These are phyloP conservation scores for Alloascoidea hylecoeti DNA, from an alignment of 805 yeast species.

Conservation along the genomic window DNA sequence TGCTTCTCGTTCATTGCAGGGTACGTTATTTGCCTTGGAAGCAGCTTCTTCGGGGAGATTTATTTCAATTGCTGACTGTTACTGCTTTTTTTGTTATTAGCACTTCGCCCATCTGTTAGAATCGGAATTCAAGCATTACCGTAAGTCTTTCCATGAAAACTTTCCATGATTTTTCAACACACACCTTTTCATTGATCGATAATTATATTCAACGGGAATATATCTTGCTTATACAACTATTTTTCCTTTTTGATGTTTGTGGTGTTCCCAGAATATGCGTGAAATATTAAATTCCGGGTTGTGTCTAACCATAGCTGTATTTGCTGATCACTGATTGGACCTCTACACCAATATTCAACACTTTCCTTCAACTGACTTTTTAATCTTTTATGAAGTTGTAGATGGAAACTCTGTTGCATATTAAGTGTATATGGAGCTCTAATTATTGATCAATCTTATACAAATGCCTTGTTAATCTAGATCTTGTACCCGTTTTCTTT, in stretches of 20 bases:
- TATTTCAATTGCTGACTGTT: not conserved
- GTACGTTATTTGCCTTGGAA: too few species aligned
- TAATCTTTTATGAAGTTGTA: not conserved
- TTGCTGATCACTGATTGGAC: not conserved
- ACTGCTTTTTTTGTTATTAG: not conserved
- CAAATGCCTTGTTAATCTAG: not conserved
- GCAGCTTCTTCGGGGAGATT: not conserved
- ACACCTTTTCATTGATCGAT: too few species aligned
- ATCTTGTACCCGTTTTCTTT: conserved; percentile 8
- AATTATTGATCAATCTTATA: not conserved
- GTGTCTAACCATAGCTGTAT: not conserved
- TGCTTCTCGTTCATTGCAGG: too few species aligned
- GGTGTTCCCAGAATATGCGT: too few species aligned
- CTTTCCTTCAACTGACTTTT: not conserved
- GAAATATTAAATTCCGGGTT: too few species aligned
- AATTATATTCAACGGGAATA: too few species aligned
- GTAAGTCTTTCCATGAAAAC: too few species aligned
- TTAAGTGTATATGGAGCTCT: conserved; percentile 4
- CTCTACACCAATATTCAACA: not conserved
- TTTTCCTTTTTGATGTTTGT: too few species aligned
- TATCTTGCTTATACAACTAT: too few species aligned
- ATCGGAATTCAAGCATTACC: not conserved
- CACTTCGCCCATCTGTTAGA: not conserved
- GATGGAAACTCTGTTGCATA: conserved; percentile 1
- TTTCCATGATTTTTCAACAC: not conserved